These are phyloP conservation scores for Agastache rugosa DNA, from an alignment of 257 asterid species.

Conservation along the genomic window DNA sequence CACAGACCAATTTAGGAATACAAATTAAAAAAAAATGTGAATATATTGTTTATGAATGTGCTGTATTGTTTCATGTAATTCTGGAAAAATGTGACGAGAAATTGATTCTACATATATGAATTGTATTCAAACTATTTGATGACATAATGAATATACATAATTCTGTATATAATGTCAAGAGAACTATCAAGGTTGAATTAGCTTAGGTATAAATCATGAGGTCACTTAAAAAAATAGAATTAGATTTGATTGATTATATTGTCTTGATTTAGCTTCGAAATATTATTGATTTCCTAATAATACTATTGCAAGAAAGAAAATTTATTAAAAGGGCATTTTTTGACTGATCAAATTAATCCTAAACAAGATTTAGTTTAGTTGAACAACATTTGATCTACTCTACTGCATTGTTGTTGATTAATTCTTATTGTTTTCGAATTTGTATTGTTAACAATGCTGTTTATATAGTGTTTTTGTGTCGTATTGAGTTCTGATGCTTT, in stretches of 20 bases:
- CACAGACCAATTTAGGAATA: not conserved
- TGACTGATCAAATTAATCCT: not conserved
- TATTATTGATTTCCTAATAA: too few relatives aligned
- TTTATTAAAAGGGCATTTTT: too few relatives aligned
- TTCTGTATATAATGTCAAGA: not conserved
- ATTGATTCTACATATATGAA: not conserved
- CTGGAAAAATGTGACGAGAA: not conserved
- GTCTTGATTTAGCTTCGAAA: not conserved
- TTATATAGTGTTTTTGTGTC: not conserved
- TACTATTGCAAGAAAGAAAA: too few relatives aligned
- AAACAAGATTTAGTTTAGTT: not conserved
- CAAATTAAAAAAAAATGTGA: not conserved
- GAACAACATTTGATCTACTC: conserved; percentile 3
- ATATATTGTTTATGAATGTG: not conserved
- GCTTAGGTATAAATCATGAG: not conserved
- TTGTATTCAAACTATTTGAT: not conserved
- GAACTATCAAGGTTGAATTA: not conserved
- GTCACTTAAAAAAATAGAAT: not conserved
- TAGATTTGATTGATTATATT: not conserved
- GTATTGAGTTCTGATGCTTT: not conserved
- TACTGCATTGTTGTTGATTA: not conserved
- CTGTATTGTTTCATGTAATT: not conserved
- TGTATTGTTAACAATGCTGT: not conserved
- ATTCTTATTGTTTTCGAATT: not conserved
- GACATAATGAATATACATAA: not conserved